Conservation (phyloP, 305 asterid species). For the Plantago lanceolata region DNA sequence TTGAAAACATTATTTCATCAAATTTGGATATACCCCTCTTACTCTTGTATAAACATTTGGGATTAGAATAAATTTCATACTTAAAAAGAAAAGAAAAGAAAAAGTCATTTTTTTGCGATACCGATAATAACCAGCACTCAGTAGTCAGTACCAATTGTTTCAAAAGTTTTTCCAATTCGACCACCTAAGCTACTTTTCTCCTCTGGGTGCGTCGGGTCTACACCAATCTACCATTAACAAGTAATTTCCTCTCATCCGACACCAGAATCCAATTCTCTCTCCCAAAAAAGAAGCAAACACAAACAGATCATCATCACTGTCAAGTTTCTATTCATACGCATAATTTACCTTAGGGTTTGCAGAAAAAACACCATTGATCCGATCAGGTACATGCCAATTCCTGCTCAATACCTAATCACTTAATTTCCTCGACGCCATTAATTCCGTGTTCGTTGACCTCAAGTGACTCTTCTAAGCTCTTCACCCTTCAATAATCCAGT, state of each 20-base stretch:
- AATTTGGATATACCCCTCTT: no score
- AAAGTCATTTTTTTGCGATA: no score
- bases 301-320: neutral
- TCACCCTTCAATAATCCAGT: neutral
- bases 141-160: no score
- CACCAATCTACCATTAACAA: neutral
- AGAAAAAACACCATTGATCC: neutral
- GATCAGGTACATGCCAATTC: conserved; percentile 9
- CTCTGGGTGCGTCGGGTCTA: neutral
- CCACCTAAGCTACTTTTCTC: neutral
- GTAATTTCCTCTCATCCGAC: neutral
- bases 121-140: no score
- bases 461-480: neutral
- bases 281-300: neutral
- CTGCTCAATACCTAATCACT: neutral
- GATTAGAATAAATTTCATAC: no score
- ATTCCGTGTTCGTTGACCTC: conserved; percentile 7
- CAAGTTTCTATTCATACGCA: neutral
- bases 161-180: no score
- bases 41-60: no score
- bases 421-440: neutral
- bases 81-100: no score
- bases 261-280: neutral
- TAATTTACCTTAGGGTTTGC: conserved; percentile 2
- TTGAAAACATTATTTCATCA: no score